Percentiles rank a stretch among this genome's conserved stretches.
phyloP scores from a whole-genome alignment of 345 rosid genomes.

The Eucalyptus cloeziana region DNA sequence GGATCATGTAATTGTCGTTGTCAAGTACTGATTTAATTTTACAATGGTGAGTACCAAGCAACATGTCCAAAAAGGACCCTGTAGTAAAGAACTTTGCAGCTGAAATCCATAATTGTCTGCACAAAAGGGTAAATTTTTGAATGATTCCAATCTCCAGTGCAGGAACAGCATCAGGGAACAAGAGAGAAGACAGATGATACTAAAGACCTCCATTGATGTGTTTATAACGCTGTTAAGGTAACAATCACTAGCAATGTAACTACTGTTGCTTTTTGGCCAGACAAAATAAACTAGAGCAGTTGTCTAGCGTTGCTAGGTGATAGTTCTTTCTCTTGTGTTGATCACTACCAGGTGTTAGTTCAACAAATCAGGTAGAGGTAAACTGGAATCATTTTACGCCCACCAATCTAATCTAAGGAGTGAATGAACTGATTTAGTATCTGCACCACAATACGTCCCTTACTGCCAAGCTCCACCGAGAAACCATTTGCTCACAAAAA shows the following conservation, averaged over 20 bases:
- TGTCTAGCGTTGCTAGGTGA: background rate
- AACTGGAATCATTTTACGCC: background rate
- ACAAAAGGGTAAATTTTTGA: background rate
- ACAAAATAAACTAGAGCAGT: background rate
- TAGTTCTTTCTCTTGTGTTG: background rate
- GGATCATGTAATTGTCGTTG: background rate
- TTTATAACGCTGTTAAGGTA: background rate
- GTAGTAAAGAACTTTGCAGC: background rate
- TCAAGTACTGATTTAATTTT: background rate
- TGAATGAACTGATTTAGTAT: background rate
- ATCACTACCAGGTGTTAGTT: background rate
- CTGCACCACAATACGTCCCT: background rate
- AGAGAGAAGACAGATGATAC: background rate
- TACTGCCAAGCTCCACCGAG: background rate
- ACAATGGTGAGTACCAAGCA: background rate
- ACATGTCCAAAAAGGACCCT: background rate
- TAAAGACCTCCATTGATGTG: background rate
- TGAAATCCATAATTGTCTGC: background rate
- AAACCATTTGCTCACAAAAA: background rate
- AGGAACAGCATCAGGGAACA: background rate
- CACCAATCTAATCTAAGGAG: background rate
- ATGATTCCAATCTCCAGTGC: background rate
- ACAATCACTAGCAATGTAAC: background rate
- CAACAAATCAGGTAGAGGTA: background rate
- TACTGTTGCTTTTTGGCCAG: background rate